Conservation (phyloP, 768 basidiomycete species). For the Hygrophoropsis aurantiaca region DNA sequence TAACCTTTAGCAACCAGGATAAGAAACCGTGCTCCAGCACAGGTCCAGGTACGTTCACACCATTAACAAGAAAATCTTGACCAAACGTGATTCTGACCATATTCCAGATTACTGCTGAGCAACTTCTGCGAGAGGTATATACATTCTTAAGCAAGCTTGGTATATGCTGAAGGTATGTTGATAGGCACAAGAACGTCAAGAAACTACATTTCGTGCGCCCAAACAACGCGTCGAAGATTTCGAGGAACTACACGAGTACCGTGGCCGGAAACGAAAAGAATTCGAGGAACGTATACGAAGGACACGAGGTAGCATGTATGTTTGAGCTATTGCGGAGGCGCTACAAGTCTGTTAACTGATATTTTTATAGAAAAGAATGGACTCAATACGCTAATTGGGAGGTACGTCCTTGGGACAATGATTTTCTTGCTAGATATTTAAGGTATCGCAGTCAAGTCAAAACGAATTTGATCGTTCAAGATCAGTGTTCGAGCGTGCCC, state of each 20-base stretch:
- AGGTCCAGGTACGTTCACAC: slow-evolving; percentile 67
- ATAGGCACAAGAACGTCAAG: slow-evolving; percentile 96
- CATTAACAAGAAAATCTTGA: not conserved
- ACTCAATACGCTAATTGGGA: slow-evolving; percentile 86
- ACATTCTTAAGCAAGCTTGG: not conserved
- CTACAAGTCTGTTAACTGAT: slow-evolving; percentile 2
- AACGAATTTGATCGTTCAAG: slow-evolving; percentile 94
- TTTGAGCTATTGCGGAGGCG: slow-evolving; percentile 6
- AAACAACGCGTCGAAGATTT: slow-evolving; percentile 96
- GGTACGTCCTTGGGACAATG: slow-evolving; percentile 33
- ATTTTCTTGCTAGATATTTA: slow-evolving; percentile 3
- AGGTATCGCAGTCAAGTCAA: slow-evolving; percentile 71
- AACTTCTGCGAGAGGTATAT: slow-evolving; percentile 88
- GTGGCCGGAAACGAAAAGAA: slow-evolving; percentile 88
- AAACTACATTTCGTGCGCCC: slow-evolving; percentile 86
- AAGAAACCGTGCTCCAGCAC: slow-evolving; percentile 95
- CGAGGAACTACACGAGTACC: slow-evolving; percentile 87
- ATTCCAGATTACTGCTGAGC: slow-evolving; percentile 92
- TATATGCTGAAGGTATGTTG: not conserved
- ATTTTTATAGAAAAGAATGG: slow-evolving; percentile 71
- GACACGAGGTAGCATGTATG: slow-evolving; percentile 79
- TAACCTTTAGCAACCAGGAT: slow-evolving; percentile 51
- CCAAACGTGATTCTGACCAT: slow-evolving; percentile 14
- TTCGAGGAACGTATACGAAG: slow-evolving; percentile 87
- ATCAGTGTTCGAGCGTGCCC: slow-evolving; percentile 93